These are phyloP conservation scores for Fusarium nanum DNA, from an alignment of 2,329 filamentous ascomycete species.

Conservation along the genomic window DNA sequence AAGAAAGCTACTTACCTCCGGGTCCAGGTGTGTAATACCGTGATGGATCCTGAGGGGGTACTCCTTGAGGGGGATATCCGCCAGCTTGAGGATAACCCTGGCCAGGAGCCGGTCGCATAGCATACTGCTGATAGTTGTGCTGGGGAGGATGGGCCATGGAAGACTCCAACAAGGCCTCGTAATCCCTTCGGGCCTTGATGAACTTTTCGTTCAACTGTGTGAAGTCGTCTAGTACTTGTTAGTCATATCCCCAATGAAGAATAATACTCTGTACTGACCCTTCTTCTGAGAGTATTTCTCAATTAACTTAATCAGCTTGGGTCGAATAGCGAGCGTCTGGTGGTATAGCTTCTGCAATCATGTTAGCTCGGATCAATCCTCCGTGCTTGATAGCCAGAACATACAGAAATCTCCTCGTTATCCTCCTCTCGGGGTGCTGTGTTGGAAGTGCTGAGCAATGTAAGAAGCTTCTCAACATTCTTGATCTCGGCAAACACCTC, in stretches of 20 bases:
- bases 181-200: constrained; percentile 97
- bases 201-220: constrained; percentile 99
- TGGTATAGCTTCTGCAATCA: constrained; percentile 78
- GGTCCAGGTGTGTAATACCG: constrained; percentile 76
- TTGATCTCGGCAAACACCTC: constrained; percentile 74
- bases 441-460: constrained; percentile 88
- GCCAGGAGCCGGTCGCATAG: constrained; percentile 64
- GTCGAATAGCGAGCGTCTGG: constrained; percentile 90
- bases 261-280: constrained; percentile 52
- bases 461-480: constrained; percentile 78
- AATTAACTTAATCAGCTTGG: constrained; percentile 97
- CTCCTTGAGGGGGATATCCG: constrained; percentile 57
- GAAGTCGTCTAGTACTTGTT: constrained; percentile 75
- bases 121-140: constrained; percentile 78
- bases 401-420: constrained; percentile 93
- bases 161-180: constrained; percentile 93
- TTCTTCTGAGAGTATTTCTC: constrained; percentile 99
- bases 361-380: constrained; percentile 48
- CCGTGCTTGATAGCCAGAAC: constrained; percentile 38
- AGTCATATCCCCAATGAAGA: not conserved
- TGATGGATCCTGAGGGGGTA: constrained; percentile 68
- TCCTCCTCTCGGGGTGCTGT: constrained; percentile 85
- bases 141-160: constrained; percentile 96
- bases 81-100: constrained; percentile 58
- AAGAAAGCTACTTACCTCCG: constrained; percentile 37